A percentile compares a stretch with the other conserved stretches of the same genome.
Conservation (phyloP, 306 rosid species). For the Vachellia collinsii region DNA sequence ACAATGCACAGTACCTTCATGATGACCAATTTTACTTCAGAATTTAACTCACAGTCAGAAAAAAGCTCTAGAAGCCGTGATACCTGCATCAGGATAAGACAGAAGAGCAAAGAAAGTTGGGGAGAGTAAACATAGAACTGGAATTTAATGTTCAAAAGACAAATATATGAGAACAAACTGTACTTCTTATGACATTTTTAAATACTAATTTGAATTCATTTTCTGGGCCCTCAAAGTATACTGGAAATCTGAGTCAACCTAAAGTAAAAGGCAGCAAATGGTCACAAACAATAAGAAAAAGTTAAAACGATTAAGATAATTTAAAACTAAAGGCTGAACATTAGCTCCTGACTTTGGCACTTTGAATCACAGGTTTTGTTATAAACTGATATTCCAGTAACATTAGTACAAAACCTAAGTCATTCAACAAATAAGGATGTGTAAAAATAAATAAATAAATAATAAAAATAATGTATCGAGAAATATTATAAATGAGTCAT, state of each 20-base stretch:
- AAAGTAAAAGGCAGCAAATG: not conserved
- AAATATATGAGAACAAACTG: not conserved
- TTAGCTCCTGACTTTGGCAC: constrained; percentile 5
- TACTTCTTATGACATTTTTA: not conserved
- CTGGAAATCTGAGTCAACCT: constrained; percentile 16
- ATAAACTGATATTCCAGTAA: constrained; percentile 11
- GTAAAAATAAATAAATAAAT: not conserved
- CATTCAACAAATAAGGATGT: constrained; percentile 8
- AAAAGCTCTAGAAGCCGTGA: constrained; percentile 68
- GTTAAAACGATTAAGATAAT: not conserved
- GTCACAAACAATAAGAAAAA: constrained; percentile 1
- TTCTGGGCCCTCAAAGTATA: constrained; percentile 3
- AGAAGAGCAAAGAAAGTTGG: constrained; percentile 8
- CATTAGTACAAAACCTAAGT: not conserved
- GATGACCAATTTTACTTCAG: constrained; percentile 68
- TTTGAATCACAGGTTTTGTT: not conserved
- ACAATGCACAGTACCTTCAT: constrained; percentile 61
- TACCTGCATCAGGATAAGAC: constrained; percentile 45
- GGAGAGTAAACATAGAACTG: not conserved
- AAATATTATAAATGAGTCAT: constrained; percentile 1
- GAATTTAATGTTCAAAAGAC: not conserved
- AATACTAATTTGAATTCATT: constrained; percentile 2
- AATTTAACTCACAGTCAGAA: constrained; percentile 55
- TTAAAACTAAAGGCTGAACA: constrained; percentile 10
- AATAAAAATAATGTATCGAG: not conserved